Percentiles rank a stretch among this genome's conserved stretches.
These are phyloP conservation scores for Anacardium occidentale DNA, from an alignment of 345 rosid species.

Conservation along the genomic window DNA sequence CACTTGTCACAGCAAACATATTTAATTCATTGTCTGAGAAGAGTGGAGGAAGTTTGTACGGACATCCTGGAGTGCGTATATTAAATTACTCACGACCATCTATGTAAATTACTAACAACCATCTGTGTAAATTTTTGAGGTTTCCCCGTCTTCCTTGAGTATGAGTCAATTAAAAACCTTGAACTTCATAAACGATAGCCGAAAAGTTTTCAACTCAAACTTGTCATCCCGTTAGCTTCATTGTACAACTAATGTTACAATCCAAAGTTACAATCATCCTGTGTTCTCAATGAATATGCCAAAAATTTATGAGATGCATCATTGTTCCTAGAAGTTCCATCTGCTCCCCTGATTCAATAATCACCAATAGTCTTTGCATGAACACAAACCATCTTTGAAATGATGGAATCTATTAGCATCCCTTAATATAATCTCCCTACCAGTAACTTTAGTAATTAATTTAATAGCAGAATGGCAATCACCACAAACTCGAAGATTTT, in stretches of 20 bases:
- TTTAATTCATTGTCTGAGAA: too few relatives aligned
- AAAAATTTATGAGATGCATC: neutral
- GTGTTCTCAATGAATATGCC: neutral
- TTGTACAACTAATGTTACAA: neutral
- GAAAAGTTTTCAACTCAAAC: too few relatives aligned
- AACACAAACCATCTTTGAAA: conserved; percentile 72
- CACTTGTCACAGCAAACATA: neutral
- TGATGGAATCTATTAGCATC: conserved; percentile 87
- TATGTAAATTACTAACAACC: too few relatives aligned
- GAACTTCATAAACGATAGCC: too few relatives aligned
- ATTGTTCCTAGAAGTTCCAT: conserved; percentile 12
- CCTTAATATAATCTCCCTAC: conserved; percentile 71
- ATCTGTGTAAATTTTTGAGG: too few relatives aligned
- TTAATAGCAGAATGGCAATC: conserved; percentile 79
- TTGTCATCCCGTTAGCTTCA: neutral
- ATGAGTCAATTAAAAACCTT: too few relatives aligned
- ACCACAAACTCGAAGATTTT: conserved; percentile 83
- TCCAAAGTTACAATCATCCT: neutral
- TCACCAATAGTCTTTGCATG: conserved; percentile 84
- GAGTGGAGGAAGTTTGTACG: neutral
- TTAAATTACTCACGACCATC: too few relatives aligned
- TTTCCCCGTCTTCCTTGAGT: neutral
- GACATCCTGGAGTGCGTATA: neutral
- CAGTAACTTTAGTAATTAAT: conserved; percentile 59
- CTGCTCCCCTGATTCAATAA: neutral